Conservation (phyloP, 768 basidiomycete species). For the Rhodocollybia butyracea region DNA sequence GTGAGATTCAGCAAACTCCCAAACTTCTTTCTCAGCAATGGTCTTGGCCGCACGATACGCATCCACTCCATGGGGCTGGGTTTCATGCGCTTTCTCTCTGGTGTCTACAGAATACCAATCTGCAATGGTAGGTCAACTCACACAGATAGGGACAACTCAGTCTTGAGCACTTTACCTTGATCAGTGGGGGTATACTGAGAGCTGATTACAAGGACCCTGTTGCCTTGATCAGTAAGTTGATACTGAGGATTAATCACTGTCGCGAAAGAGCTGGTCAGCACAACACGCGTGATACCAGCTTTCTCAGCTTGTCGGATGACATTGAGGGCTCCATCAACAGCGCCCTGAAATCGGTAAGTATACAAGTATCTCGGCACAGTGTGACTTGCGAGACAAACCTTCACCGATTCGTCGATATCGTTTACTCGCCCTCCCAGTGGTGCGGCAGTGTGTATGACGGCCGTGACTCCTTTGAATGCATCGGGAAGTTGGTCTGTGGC, state of each 20-base stretch:
- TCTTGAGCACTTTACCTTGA: constrained; percentile 17
- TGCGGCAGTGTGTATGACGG: constrained; percentile 36
- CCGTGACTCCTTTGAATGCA: constrained; percentile 42
- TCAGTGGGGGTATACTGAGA: constrained; percentile 19
- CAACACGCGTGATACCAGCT: constrained; percentile 26
- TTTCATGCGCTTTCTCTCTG: constrained; percentile 24
- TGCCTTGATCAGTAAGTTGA: constrained; percentile 24
- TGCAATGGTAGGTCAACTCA: constrained; percentile 4
- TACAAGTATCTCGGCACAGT: too few species aligned
- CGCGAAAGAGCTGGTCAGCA: constrained; percentile 29
- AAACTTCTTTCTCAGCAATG: constrained; percentile 33
- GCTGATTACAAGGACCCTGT: constrained; percentile 10
- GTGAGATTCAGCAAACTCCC: constrained; percentile 35
- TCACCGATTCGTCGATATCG: constrained; percentile 12
- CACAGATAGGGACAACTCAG: background rate
- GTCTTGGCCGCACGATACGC: constrained; percentile 35
- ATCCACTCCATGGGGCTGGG: constrained; percentile 13
- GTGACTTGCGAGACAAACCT: background rate
- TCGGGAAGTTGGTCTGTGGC: constrained; percentile 34
- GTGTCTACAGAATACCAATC: constrained; percentile 33
- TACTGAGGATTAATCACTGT: constrained; percentile 17
- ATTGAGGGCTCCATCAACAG: constrained; percentile 32
- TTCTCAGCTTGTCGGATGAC: constrained; percentile 32
- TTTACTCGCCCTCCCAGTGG: constrained; percentile 14
- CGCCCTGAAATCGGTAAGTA: constrained; percentile 16